phyloP scores from a whole-genome alignment of 257 asterid species.

The Nicotiana paniculata region DNA sequence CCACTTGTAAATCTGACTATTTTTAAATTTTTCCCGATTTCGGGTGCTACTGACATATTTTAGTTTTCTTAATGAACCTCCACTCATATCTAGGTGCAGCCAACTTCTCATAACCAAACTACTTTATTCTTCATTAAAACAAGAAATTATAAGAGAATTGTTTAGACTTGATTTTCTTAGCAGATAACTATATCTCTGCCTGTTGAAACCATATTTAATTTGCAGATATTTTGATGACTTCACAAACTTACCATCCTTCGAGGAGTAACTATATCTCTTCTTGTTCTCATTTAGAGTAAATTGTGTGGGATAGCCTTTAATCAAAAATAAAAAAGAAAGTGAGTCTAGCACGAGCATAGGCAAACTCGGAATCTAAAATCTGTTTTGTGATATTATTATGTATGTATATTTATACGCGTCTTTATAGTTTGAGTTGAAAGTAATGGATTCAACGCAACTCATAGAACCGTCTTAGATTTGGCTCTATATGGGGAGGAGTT shows the following conservation, averaged over 20 bases:
- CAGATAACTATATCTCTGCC: background rate
- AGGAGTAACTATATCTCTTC: conserved; percentile 34
- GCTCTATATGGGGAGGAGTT: background rate
- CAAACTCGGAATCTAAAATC: background rate
- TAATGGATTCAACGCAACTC: no score
- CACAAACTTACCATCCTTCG: conserved; percentile 53
- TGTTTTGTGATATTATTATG: background rate
- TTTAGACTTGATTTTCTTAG: background rate
- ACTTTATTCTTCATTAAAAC: no score
- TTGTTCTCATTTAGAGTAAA: conserved; percentile 29
- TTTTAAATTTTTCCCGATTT: no score
- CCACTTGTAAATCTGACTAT: no score
- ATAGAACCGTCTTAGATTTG: no score
- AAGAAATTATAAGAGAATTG: no score
- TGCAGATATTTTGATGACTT: background rate
- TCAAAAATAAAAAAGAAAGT: background rate
- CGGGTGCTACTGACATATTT: no score
- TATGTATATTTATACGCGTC: background rate
- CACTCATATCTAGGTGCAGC: no score
- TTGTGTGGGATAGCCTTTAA: conserved; percentile 46
- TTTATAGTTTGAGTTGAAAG: no score
- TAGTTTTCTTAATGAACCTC: no score
- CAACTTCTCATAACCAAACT: no score
- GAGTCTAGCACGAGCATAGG: background rate
- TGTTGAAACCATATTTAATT: background rate